phyloP scores from a whole-genome alignment of 176 grass and related monocot species.

The Luzula sylvatica region DNA sequence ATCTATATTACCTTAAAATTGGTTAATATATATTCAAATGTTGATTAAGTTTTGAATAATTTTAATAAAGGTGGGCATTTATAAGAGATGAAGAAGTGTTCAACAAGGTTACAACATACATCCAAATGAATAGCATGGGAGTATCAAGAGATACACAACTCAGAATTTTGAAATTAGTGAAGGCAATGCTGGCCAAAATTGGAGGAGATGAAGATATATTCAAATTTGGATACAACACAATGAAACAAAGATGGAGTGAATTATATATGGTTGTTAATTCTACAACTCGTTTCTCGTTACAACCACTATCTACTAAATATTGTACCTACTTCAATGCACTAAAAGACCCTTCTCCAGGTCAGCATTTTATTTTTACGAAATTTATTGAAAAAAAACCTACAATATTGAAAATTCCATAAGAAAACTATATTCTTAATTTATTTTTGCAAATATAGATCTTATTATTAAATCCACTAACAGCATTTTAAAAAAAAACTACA shows the following conservation, averaged over 20 bases:
- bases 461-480: too few species aligned
- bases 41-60: background rate
- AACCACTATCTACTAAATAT: constrained; percentile 37
- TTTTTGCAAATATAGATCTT: too few species aligned
- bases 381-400: too few species aligned
- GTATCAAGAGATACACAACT: constrained; percentile 63
- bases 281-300: constrained; percentile 56
- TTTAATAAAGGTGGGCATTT: constrained; percentile 55
- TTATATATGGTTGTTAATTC: constrained; percentile 33
- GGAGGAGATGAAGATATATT: constrained; percentile 47
- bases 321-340: constrained; percentile 52
- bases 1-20: too few species aligned
- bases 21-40: too few species aligned
- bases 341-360: constrained; percentile 61
- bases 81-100: constrained; percentile 50
- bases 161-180: constrained; percentile 43
- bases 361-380: background rate
- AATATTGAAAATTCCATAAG: too few species aligned
- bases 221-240: constrained; percentile 40
- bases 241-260: constrained; percentile 36
- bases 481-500: too few species aligned
- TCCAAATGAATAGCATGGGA: constrained; percentile 26
- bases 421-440: too few species aligned
- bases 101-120: constrained; percentile 22
- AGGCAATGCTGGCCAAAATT: constrained; percentile 42